These are phyloP conservation scores for Peronospora farinosa DNA, from an alignment of 352 stramenopile genomes.

Conservation along the genomic window DNA sequence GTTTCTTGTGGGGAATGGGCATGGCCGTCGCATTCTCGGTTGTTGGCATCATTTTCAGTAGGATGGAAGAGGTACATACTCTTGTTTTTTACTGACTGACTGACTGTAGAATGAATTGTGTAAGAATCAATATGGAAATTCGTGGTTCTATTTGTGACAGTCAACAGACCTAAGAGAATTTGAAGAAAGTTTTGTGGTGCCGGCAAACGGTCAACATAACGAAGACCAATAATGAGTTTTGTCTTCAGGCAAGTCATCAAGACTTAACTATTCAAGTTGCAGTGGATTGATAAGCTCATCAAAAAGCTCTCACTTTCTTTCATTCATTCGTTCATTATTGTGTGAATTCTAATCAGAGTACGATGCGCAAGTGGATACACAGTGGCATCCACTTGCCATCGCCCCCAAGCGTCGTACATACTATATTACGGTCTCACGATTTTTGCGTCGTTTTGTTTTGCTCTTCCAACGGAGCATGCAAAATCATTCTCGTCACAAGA, in stretches of 20 bases:
- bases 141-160: slow-evolving; percentile 11
- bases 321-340: slow-evolving; percentile 8
- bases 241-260: slow-evolving; percentile 2
- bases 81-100: not conserved
- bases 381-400: slow-evolving; percentile 8
- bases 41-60: slow-evolving; percentile 58
- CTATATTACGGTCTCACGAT: slow-evolving; percentile 23
- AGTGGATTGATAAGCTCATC: slow-evolving; percentile 2
- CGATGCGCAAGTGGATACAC: no score
- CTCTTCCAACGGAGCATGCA: slow-evolving; percentile 29
- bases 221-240: slow-evolving; percentile 7
- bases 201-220: not conserved
- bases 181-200: slow-evolving; percentile 22
- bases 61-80: slow-evolving; percentile 47
- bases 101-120: not conserved
- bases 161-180: slow-evolving; percentile 18
- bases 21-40: slow-evolving; percentile 73
- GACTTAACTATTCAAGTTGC: slow-evolving; percentile 10
- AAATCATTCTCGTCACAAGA: slow-evolving; percentile 11
- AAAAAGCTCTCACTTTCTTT: slow-evolving; percentile 8
- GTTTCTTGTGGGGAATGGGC: slow-evolving; percentile 70
- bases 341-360: slow-evolving; percentile 25
- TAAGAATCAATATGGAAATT: not conserved
- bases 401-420: slow-evolving; percentile 17
- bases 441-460: slow-evolving; percentile 4